phyloP scores from a whole-genome alignment of 2,329 filamentous ascomycete genomes.

The Aspergillus unguis region DNA sequence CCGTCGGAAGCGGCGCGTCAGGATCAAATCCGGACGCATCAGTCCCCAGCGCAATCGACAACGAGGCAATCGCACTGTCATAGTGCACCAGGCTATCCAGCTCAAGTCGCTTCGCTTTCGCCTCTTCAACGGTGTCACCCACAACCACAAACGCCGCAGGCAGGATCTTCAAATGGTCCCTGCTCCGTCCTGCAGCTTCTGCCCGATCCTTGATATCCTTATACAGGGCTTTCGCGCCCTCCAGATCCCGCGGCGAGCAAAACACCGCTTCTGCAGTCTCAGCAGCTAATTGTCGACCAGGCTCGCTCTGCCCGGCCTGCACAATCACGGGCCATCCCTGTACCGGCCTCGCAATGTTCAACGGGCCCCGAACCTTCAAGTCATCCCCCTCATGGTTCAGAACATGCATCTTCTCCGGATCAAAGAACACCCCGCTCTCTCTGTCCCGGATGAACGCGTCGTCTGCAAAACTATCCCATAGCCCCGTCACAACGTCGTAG shows the following conservation, averaged over 20 bases:
- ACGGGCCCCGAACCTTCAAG: conserved; percentile 47
- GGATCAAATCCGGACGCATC: conserved; percentile 51
- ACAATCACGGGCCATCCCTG: conserved; percentile 58
- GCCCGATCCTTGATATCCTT: conserved; percentile 51
- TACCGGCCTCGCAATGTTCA: conserved; percentile 53
- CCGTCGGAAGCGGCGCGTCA: conserved; percentile 47
- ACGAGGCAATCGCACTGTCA: conserved; percentile 52
- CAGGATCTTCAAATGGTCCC: conserved; percentile 50
- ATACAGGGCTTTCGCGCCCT: conserved; percentile 48
- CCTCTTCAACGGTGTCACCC: conserved; percentile 50
- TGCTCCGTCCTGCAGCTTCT: conserved; percentile 45
- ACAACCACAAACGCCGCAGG: conserved; percentile 52
- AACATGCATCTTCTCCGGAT: conserved; percentile 53
- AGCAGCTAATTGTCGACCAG: conserved; percentile 50
- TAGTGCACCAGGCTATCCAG: conserved; percentile 55
- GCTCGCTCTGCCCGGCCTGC: conserved; percentile 54
- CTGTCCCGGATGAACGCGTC: conserved; percentile 53
- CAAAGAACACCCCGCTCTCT: conserved; percentile 49
- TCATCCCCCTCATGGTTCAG: conserved; percentile 51
- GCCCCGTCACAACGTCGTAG: conserved; percentile 52
- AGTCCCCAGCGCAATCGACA: conserved; percentile 48
- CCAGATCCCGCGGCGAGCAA: conserved; percentile 49
- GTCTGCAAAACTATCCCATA: conserved; percentile 56
- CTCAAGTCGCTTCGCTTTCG: conserved; percentile 47
- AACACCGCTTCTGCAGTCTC: conserved; percentile 55